Evolutionary conservation across 2,329 filamentous ascomycete genomes (phyloP), one percentile per base, ranked within the genome.

Genomic region (Rhynchosporium secalis): DNA sequence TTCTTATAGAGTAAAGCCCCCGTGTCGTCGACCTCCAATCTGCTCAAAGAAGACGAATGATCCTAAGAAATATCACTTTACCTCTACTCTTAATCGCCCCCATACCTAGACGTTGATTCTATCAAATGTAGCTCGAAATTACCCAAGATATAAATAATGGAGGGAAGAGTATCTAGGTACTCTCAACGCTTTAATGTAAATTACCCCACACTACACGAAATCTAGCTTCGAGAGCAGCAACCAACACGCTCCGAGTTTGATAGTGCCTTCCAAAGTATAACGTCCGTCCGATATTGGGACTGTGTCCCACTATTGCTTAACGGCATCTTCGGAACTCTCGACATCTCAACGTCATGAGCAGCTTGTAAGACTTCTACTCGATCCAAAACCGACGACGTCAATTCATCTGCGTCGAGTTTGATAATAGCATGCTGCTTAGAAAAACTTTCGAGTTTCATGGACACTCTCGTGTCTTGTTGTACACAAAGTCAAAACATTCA

Each of bases 401-500:
- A 56, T 12, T 56, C 40, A 45, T 33, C 3, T 26, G 20, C 33
- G 29, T 56, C 8, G 15, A 28, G n/a, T 2, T 36, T 28, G 29
- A 56, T 46, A 40, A 45, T 45, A 40, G 54, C 54, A 36, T 20
- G 40, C 26, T 56, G 54, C 54, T 45, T 41, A 5, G 33, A 5
- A n/a, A 12, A 20, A 46, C 33, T 12, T 36, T 31, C 28, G 28
- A 40, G 43, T 36, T 45, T 12, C 5, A 56, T 40, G 54, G 54
- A 56, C 28, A 40, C 54, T 56, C 54, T 40, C 54, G 54, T 56
- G 38, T 56, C 9, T 45, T 28, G 9, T 36, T 36, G 31, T 51
- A 36, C 43, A 8, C 28, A 41, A 33, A 54, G 20, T 20, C 4
- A 26, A 28, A 20, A n/a, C 13, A 26, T n/a, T 26, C 40, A 33